A percentile compares a stretch with the other conserved stretches of the same genome.
Evolutionary conservation across 345 rosid genomes (phyloP).

Genomic region (Aegle marmelos): DNA sequence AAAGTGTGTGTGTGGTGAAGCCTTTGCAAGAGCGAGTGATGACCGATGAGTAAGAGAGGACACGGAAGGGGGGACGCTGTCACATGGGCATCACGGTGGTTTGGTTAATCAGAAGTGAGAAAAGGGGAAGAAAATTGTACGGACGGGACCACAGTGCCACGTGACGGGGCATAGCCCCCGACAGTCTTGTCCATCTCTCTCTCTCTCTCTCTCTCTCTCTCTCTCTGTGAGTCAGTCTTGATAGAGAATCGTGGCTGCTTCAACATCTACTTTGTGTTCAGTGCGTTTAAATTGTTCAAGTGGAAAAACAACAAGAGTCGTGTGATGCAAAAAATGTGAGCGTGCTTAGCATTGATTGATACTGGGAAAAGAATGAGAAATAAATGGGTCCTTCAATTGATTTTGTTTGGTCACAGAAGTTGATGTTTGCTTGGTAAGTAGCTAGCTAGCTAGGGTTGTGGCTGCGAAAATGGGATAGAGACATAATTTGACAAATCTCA

Average conservation of each 20-base stretch:
- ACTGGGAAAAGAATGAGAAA: no score
- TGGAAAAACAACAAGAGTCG: not conserved
- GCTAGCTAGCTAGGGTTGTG: not conserved
- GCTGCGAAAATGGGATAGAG: no score
- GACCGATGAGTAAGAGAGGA: not conserved
- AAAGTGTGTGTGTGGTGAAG: not conserved
- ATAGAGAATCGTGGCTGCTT: not conserved
- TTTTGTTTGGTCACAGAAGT: no score
- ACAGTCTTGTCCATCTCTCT: not conserved
- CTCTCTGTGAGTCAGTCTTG: no score
- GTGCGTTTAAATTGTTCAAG: no score
- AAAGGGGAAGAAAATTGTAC: constrained; percentile 6
- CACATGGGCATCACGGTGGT: constrained; percentile 24
- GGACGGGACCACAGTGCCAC: constrained; percentile 16
- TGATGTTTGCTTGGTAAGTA: not conserved
- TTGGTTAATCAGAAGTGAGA: not conserved
- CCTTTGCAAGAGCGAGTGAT: not conserved
- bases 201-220: not conserved
- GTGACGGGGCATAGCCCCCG: not conserved
- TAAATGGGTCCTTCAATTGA: no score
- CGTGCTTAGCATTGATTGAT: not conserved
- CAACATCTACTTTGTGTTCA: not conserved
- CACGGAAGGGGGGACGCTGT: not conserved
- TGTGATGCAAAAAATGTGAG: not conserved
- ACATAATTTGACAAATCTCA: no score